Base-by-base conservation (phyloP, 768 basidiomycete species). In the Daedaleopsis sinensis region DNA sequence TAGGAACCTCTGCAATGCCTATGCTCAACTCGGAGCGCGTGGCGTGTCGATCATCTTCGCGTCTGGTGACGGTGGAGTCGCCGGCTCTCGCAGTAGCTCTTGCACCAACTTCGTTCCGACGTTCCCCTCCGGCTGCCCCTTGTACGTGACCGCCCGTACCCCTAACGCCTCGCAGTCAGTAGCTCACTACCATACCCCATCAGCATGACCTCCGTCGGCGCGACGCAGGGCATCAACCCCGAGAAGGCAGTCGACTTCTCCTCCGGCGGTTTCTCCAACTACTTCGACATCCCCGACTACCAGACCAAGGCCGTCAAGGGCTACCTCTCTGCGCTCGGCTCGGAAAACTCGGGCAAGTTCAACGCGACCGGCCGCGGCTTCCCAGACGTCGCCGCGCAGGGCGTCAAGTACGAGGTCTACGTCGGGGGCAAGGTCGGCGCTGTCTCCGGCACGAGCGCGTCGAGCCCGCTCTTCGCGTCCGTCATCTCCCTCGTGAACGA, bases 21-120 rank as follows among this genome's bases (percentile, higher is more conserved):
- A 91, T 52, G 88, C 87, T 24, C 79, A 83, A 63, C 82, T 92
- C 80, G 88, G 89, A 56, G 82, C 78, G 50, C 83, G 88, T 5
- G 90, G 90, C 10, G 76, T 84, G 15, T 86, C 89, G 10, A 52
- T 91, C 16, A 68, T 86, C 42, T 89, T 89, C 70, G 77, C 85
- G 5, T 87, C 86, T n/a, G 89, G 89, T 18, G 89, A 91, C 59
- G 70, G 70, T n/a, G 90, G 90, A 23, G 79, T 89, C 38, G 83
- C 86, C 19, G 84, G 76, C 16, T 84, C 84, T 19, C 72, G 79
- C 67, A 65, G 36, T 47, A 46, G 6, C 11, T 84, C 83, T 64
- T 71, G 60, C 39, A 80, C 81, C 13, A 68, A 70, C 24, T 91
- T 91, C 73, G 64, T 76, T 9, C 72, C 77, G 9, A 66, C 59